Conservation (phyloP, 140 eudicot genomes). For the Ambrosia hybrid region DNA sequence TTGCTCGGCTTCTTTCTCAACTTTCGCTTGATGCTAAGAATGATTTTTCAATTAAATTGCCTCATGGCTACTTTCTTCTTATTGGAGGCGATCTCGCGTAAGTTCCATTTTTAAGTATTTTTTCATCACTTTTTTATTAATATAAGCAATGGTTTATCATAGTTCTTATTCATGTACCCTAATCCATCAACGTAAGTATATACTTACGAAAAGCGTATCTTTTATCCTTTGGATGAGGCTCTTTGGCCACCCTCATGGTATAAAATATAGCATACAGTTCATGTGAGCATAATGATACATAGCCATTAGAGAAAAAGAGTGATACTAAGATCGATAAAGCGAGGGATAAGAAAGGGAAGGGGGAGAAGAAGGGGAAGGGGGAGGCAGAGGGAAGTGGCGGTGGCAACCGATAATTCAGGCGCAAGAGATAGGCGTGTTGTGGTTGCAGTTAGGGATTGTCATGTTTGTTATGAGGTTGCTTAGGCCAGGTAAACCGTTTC, state of each 20-base stretch:
- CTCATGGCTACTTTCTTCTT: conserved; percentile 75
- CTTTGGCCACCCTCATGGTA: conserved; percentile 88
- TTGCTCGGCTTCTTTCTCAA: conserved; percentile 87
- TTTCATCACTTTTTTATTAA: not conserved
- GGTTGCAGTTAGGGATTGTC: no score
- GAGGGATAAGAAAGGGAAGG: no score
- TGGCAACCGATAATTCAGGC: no score
- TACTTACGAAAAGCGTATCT: conserved; percentile 77
- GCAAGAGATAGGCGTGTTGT: no score
- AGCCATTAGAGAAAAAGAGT: no score
- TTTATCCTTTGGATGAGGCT: conserved; percentile 86
- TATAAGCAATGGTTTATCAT: not conserved
- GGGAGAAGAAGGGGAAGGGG: no score
- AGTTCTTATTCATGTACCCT: conserved; percentile 60
- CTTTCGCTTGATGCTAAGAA: conserved; percentile 46
- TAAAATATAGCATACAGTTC: conserved; percentile 41
- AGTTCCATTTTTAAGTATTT: conserved; percentile 34
- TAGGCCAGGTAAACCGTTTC: no score
- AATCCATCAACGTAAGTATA: conserved; percentile 88
- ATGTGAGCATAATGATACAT: no score
- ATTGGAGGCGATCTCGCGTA: conserved; percentile 99
- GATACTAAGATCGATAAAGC: no score
- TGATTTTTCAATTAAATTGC: conserved; percentile 41
- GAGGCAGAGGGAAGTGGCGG: no score
- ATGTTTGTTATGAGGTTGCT: no score